Conservation (phyloP, 257 asterid species). For the Primulina tabacum region DNA sequence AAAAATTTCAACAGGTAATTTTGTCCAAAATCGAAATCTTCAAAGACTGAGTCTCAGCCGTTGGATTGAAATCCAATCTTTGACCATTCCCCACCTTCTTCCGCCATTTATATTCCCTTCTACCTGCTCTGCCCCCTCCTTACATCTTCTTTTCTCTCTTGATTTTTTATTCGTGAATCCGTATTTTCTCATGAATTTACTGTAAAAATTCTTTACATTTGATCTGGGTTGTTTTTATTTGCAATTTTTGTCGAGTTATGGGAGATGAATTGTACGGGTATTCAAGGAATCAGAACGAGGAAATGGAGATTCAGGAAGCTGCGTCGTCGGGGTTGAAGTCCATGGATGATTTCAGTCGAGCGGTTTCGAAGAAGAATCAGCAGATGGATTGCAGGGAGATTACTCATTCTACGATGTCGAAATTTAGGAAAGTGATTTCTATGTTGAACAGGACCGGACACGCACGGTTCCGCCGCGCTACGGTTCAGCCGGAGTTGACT, state of each 20-base stretch:
- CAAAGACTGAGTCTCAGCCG: conserved; percentile 41
- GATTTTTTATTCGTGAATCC: background rate
- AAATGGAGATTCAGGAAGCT: conserved; percentile 60
- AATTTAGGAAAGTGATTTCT: conserved; percentile 44
- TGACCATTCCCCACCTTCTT: conserved; percentile 36
- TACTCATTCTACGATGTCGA: conserved; percentile 65
- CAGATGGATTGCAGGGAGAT: conserved; percentile 57
- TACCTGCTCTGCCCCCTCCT: background rate
- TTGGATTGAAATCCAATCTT: conserved; percentile 32
- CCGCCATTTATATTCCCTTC: conserved; percentile 29
- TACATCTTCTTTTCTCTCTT: conserved; percentile 15
- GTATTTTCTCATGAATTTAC: background rate
- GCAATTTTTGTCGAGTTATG: conserved; percentile 25
- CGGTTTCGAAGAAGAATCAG: conserved; percentile 44
- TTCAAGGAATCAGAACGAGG: conserved; percentile 40
- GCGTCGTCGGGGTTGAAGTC: conserved; percentile 67
- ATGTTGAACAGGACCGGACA: conserved; percentile 60
- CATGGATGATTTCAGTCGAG: conserved; percentile 65
- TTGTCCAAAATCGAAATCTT: conserved; percentile 35
- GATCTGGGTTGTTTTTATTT: background rate
- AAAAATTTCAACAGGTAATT: conserved; percentile 24
- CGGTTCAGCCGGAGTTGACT: conserved; percentile 36
- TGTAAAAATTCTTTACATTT: no score
- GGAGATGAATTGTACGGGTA: conserved; percentile 44
- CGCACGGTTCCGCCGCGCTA: conserved; percentile 75